Percentiles rank a stretch among this genome's conserved stretches.
phyloP scores from a whole-genome alignment of 2,329 filamentous ascomycete genomes.

The Penicillium sp. region DNA sequence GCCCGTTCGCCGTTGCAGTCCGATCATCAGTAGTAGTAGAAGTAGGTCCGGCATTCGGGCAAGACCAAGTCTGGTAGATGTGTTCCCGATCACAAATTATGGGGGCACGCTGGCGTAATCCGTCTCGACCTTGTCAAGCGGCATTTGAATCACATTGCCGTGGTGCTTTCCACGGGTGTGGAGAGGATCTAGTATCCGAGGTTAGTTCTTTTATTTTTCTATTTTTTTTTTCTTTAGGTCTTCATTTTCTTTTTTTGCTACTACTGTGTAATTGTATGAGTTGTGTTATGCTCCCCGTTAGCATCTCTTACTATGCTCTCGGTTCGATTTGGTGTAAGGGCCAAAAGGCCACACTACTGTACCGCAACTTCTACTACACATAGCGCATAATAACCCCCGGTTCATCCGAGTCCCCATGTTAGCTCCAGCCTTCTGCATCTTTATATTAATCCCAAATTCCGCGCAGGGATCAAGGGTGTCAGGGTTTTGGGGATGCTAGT shows the following conservation, averaged over 20 bases:
- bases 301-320: neutral
- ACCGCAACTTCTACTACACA: neutral
- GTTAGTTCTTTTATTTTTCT: neutral
- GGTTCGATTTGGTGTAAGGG: neutral
- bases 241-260: neutral
- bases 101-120: slow-evolving; percentile 4
- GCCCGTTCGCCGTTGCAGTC: slow-evolving; percentile 10
- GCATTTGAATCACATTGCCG: slow-evolving; percentile 18
- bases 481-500: neutral
- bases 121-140: slow-evolving; percentile 5
- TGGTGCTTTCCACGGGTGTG: slow-evolving; percentile 4
- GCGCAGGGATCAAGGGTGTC: neutral
- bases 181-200: slow-evolving; percentile 6
- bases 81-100: neutral
- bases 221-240: too few species aligned
- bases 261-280: neutral
- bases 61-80: neutral
- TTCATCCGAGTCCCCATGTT: slow-evolving; percentile 12
- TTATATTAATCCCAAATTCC: slow-evolving; percentile 15
- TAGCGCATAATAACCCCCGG: neutral
- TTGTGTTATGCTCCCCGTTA: neutral
- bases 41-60: slow-evolving; percentile 10
- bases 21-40: neutral
- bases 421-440: slow-evolving; percentile 12
- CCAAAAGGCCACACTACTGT: neutral